These are phyloP conservation scores for Beauveria rudraprayagi DNA, from an alignment of 2,329 filamentous ascomycete species.

Conservation along the genomic window DNA sequence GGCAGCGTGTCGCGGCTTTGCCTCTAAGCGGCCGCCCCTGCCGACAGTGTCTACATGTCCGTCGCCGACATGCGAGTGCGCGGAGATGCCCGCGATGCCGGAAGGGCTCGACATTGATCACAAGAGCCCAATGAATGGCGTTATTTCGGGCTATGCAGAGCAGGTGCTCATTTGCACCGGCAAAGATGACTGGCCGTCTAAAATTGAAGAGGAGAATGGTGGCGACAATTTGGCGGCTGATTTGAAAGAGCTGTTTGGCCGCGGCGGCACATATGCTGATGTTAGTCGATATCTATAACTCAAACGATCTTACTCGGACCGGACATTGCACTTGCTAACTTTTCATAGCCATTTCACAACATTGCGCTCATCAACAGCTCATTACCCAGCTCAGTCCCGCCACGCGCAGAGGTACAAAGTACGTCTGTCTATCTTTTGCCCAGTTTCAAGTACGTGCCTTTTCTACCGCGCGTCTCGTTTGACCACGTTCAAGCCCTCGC, in stretches of 20 bases:
- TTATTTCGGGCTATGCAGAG: constrained; percentile 70
- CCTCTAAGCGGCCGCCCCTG: constrained; percentile 25
- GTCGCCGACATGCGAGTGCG: constrained; percentile 66
- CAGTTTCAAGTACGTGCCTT: constrained; percentile 71
- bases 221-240: constrained; percentile 61
- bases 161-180: constrained; percentile 82
- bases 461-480: constrained; percentile 55
- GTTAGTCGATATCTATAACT: constrained; percentile 35
- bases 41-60: constrained; percentile 55
- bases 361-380: constrained; percentile 70
- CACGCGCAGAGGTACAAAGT: constrained; percentile 36
- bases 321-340: neutral
- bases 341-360: constrained; percentile 71
- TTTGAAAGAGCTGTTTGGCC: constrained; percentile 61
- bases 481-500: constrained; percentile 49
- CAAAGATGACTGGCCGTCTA: constrained; percentile 69
- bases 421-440: constrained; percentile 72
- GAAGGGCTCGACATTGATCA: constrained; percentile 67
- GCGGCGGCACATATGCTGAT: constrained; percentile 58
- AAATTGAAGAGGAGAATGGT: constrained; percentile 73
- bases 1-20: constrained; percentile 1
- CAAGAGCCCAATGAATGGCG: constrained; percentile 60
- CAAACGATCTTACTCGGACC: accelerated
- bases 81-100: constrained; percentile 56
- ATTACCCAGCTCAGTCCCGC: constrained; percentile 50